Conservation (phyloP, 23 red algal genomes). For the Porphyridium purpureum region DNA sequence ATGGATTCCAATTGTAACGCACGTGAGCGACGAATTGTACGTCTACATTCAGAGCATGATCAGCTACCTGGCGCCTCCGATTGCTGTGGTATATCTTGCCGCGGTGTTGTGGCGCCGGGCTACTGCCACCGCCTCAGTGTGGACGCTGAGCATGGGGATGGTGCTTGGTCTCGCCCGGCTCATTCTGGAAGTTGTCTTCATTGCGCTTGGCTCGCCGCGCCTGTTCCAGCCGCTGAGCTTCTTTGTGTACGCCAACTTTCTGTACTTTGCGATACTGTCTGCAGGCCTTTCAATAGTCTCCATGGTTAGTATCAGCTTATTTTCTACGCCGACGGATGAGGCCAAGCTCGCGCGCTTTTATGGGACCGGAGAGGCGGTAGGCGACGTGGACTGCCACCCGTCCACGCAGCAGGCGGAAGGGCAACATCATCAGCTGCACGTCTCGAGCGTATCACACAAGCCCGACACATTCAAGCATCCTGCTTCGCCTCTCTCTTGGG, state of each 20-base stretch:
- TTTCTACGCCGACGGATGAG: background rate
- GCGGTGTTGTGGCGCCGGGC: conserved; percentile 10
- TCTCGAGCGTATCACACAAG: too few relatives aligned
- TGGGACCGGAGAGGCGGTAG: too few relatives aligned
- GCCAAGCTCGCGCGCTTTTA: conserved; percentile 6
- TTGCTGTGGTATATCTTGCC: conserved; percentile 8
- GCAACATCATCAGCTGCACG: too few relatives aligned
- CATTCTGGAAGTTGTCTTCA: conserved; percentile 2
- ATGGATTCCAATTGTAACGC: conserved; percentile 9
- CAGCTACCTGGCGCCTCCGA: conserved; percentile 11
- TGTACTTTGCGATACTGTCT: conserved; percentile 17
- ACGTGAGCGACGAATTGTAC: conserved; percentile 13
- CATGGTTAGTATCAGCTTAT: conserved; percentile 1
- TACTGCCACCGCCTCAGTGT: conserved; percentile 2
- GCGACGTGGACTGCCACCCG: too few relatives aligned
- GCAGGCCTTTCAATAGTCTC: background rate
- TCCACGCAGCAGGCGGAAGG: too few relatives aligned
- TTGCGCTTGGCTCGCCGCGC: background rate
- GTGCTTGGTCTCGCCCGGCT: conserved; percentile 8
- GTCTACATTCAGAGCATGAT: conserved; percentile 17
- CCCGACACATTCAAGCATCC: too few relatives aligned
- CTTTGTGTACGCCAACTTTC: conserved; percentile 6
- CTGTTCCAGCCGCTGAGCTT: background rate
- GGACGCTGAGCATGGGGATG: conserved; percentile 1
- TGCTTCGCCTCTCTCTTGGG: too few relatives aligned